Base-by-base conservation (phyloP, 345 rosid species). In the Brassica rapa region DNA sequence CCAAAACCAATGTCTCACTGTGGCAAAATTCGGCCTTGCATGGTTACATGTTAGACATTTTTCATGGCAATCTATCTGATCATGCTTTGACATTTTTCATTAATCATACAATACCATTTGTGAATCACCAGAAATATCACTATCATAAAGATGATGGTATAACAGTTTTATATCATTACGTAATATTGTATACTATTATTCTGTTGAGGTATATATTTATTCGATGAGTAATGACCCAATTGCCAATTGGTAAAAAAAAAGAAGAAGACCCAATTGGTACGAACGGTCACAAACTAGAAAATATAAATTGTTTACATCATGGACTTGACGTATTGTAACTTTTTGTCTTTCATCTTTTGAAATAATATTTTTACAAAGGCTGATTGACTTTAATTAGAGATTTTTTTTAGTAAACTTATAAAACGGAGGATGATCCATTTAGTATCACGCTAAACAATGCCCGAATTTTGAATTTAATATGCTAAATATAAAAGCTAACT, bases 101-200 rank as follows among this genome's bases (percentile, higher is more conserved):
- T 39, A 39, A 39, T 11, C 9, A 62, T 8, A 1, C 8, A 37
- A 41, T 16, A 35, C 19, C 27, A 43, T 43, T 43, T 12, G 53
- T 11, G 11, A 43, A 43, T 12, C 72, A 21, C 15, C 29, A 35
- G 6, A 0, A n/a, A 66, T 72, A 61, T 21, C 21, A 19, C 21
- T 24, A 61, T 79, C 74, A 7, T 68, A 74, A 79, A 32, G 46
- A 55, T 30, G 74, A 73, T 73, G 73, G 74, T 33, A 21, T 19
- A 78, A 41, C 81, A 35, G 56, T 15, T 46, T 49, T 14, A 11
- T 43, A 41, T 41, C 11, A 41, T 41, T 41, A 41, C 3, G 49
- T 41, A 41, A 41, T 33, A 25, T 1, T 16, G 5, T 46, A 30
- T 30, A 30, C 33, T 30, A 69, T 60, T 10, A 1, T 37, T 35